Evolutionary conservation across 2,329 filamentous ascomycete species (phyloP).

Genomic region (Alternaria ventricosa): DNA sequence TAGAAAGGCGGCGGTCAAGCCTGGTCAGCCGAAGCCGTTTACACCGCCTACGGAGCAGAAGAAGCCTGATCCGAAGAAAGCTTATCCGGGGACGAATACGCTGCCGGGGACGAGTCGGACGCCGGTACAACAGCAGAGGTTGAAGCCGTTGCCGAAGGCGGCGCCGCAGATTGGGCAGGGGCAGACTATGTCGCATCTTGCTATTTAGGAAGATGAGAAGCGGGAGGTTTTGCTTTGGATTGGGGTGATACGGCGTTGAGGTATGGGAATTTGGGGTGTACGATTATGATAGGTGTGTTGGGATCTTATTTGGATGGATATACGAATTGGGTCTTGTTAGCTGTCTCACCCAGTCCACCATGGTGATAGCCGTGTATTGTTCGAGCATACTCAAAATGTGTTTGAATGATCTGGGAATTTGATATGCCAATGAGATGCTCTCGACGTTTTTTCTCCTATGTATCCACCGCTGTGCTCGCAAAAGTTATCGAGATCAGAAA

Average conservation of each 20-base stretch:
- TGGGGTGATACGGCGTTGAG: background rate
- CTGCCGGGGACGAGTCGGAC: conserved; percentile 33
- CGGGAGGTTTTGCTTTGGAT: background rate
- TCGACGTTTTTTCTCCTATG: background rate
- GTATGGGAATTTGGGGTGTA: background rate
- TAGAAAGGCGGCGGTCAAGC: conserved; percentile 38
- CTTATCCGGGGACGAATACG: conserved; percentile 43
- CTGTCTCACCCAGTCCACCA: background rate
- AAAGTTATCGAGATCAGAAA: background rate
- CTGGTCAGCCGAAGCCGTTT: conserved; percentile 37
- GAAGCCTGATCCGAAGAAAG: conserved; percentile 20
- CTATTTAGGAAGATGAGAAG: conserved; percentile 12
- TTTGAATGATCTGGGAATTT: fast-evolving
- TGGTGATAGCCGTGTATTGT: background rate
- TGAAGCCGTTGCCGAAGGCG: conserved; percentile 34
- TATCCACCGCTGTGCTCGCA: background rate
- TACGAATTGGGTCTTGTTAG: background rate
- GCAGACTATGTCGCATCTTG: conserved; percentile 39
- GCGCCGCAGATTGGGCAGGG: conserved; percentile 34
- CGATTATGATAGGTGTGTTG: background rate
- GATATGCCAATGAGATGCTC: background rate
- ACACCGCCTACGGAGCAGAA: conserved; percentile 21
- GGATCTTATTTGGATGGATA: no score
- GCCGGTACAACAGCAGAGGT: conserved; percentile 33
- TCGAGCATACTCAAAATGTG: background rate